Base-by-base conservation (phyloP, 1,284 basidiomycete species). In the Rhodotorula sp. region DNA sequence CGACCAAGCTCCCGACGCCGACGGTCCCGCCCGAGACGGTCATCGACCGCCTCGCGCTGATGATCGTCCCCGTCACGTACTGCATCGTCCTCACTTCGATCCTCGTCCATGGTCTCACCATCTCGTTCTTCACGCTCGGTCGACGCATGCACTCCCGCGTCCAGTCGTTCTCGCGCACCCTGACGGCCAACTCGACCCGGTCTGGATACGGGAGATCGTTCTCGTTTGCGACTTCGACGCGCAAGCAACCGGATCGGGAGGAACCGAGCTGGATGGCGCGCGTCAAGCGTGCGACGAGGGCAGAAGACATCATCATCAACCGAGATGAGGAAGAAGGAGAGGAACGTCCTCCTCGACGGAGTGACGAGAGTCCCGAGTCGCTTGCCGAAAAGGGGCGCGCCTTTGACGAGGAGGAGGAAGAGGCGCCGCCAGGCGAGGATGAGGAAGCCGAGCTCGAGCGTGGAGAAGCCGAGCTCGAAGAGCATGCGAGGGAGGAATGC, bases 21-120 rank as follows among this genome's bases (percentile, higher is more conserved):
- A 78, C 83, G 14, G 79, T 81, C n/a, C 85, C 86, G 7, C 87
- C 88, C 0, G 83, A 84, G 54, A 84, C 84, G 39, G 88, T 91
- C 80, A 84, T 87, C 8, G 86, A 90, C 71, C 80, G 90, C 20
- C 84, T 97, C 21, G 85, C 87, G 2, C 84, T 88, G 23, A 85
- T 88, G 5, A 93, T 97, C 67, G 90, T 93, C 79, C 94, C 95
- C 0, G 90, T 97, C 71, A 90, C 93, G 16, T 88, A 90, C 1
- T 96, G 96, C 82, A 89, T 97, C 85, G 94, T 97, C 3, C 85
- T 97, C 1, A 89, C 88, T 76, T 95, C 92, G 0, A 90, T 96
- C 71, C 85, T 76, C 59, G 74, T 79, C 1, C 79, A 97, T 79
- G 94, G 94, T 12, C 85, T 97, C 10, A 94, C 92, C 29, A 96